Conservation (phyloP, 352 stramenopile species). For the Plasmopara viticola region DNA sequence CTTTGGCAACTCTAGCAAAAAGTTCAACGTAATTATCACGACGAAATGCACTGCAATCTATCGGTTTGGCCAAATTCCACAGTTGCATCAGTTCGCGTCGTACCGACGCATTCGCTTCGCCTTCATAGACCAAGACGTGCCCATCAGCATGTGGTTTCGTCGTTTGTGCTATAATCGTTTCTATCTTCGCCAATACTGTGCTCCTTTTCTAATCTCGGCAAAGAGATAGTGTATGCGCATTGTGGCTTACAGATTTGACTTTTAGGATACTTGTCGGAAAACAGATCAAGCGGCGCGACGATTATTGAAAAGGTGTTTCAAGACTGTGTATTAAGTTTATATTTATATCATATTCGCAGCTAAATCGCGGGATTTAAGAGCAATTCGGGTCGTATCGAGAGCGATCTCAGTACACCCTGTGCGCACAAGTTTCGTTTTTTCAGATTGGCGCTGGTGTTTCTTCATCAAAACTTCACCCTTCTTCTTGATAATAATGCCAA, state of each 20-base stretch:
- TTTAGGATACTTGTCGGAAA: background rate
- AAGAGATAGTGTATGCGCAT: slow-evolving; percentile 69
- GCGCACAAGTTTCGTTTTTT: slow-evolving; percentile 21
- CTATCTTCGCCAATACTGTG: slow-evolving; percentile 52
- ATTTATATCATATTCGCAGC: too few species aligned
- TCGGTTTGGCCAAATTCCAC: slow-evolving; percentile 54
- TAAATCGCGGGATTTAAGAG: slow-evolving; percentile 27
- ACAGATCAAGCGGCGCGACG: slow-evolving; percentile 13
- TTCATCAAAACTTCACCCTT: slow-evolving; percentile 28
- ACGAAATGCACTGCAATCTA: slow-evolving; percentile 18
- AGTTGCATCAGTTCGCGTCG: slow-evolving; percentile 35
- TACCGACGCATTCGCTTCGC: slow-evolving; percentile 22
- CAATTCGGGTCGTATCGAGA: slow-evolving; percentile 51
- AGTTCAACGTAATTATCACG: slow-evolving; percentile 41
- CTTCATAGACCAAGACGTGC: slow-evolving; percentile 12
- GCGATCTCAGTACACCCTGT: slow-evolving; percentile 46
- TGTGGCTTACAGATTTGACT: background rate
- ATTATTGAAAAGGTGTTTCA: slow-evolving; percentile 11
- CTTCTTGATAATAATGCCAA: slow-evolving; percentile 21
- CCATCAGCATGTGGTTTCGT: slow-evolving; percentile 30
- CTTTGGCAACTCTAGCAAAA: slow-evolving; percentile 53
- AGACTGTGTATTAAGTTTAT: background rate
- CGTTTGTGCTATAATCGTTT: slow-evolving; percentile 41
- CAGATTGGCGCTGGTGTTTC: slow-evolving; percentile 14
- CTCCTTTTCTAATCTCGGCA: slow-evolving; percentile 46